Conservation (phyloP, 2,329 filamentous ascomycete species). For the Fusarium concolor region DNA sequence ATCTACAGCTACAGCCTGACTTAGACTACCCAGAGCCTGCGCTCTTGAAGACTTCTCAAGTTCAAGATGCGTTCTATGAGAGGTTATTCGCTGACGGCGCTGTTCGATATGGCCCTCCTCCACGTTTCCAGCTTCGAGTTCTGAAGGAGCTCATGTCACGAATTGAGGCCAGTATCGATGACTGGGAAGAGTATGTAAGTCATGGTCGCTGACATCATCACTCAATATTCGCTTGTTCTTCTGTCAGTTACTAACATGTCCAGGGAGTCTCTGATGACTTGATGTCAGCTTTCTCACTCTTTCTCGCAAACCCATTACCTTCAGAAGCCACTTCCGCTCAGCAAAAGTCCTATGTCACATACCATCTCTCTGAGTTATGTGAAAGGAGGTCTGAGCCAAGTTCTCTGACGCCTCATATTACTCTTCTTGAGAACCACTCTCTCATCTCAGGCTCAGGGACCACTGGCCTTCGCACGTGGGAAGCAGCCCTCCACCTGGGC, state of each 20-base stretch:
- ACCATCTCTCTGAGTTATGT: constrained; percentile 60
- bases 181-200: constrained; percentile 91
- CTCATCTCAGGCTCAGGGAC: constrained; percentile 78
- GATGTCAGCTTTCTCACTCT: constrained; percentile 73
- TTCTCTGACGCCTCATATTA: constrained; percentile 56
- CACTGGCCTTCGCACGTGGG: constrained; percentile 84
- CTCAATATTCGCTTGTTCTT: not conserved
- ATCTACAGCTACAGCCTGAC: constrained; percentile 77
- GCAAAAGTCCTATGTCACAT: constrained; percentile 80
- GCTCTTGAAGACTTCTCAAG: constrained; percentile 67
- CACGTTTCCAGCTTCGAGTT: constrained; percentile 75
- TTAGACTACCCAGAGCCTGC: constrained; percentile 72
- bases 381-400: constrained; percentile 10
- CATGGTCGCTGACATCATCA: not conserved
- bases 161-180: constrained; percentile 79
- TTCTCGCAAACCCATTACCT: constrained; percentile 73
- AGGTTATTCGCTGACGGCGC: constrained; percentile 72
- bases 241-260: constrained; percentile 40
- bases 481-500: constrained; percentile 79
- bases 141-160: constrained; percentile 77
- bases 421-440: constrained; percentile 74
- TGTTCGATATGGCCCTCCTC: constrained; percentile 69
- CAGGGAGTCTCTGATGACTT: constrained; percentile 88
- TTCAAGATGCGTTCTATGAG: constrained; percentile 75
- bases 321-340: constrained; percentile 75